Conservation (phyloP, 371 early-diverging fungal species). For the Fennellomyces sp. region DNA sequence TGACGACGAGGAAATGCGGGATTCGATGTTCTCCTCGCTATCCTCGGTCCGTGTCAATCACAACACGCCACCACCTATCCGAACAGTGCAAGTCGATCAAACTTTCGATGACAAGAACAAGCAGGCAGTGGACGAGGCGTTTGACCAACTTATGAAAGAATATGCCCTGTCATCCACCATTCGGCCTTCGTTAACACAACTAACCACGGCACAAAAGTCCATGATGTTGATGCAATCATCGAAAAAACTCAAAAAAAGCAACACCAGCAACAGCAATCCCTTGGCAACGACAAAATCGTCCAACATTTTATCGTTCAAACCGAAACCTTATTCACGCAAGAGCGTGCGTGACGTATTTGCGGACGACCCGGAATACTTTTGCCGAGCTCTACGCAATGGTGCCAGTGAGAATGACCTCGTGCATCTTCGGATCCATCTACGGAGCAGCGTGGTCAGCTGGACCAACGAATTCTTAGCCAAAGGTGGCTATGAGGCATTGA, state of each 20-base stretch:
- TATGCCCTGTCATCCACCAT: constrained; percentile 46
- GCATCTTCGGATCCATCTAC: constrained; percentile 43
- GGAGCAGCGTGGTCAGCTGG: constrained; percentile 52
- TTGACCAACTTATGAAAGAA: constrained; percentile 43
- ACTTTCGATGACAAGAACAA: constrained; percentile 27
- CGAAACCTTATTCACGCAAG: neutral
- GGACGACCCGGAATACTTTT: neutral
- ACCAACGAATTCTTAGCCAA: constrained; percentile 47
- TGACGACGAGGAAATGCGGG: constrained; percentile 16
- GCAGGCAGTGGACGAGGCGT: constrained; percentile 44
- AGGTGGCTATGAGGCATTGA: constrained; percentile 48
- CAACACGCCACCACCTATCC: constrained; percentile 31
- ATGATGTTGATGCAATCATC: constrained; percentile 38
- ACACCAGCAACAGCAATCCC: constrained; percentile 21
- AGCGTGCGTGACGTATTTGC: neutral
- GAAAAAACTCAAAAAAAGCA: constrained; percentile 36
- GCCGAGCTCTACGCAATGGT: constrained; percentile 14
- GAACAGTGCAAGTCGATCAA: constrained; percentile 35
- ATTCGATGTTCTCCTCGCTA: constrained; percentile 42
- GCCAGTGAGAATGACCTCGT: constrained; percentile 40
- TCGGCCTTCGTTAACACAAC: constrained; percentile 30
- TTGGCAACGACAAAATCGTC: neutral
- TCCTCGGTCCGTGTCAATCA: constrained; percentile 33
- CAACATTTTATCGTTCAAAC: neutral
- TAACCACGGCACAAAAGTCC: constrained; percentile 46